These are phyloP conservation scores for Suhomyces panamericanus DNA, from an alignment of 1,139 yeast species.

Conservation along the genomic window DNA sequence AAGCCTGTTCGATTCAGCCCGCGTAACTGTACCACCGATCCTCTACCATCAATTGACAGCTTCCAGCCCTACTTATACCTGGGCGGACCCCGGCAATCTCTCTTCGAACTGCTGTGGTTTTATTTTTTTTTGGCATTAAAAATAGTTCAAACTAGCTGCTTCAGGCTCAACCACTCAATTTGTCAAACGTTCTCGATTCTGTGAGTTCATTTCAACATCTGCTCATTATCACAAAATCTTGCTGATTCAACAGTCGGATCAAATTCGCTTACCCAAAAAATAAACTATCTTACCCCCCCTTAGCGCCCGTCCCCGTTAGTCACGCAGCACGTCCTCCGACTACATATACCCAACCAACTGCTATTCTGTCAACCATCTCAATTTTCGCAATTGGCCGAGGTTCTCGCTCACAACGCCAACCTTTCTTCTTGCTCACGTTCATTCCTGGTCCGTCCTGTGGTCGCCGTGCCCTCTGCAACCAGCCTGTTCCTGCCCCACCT, in stretches of 20 bases:
- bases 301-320: not conserved
- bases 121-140: slow-evolving; percentile 3
- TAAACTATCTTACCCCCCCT: slow-evolving; percentile 3
- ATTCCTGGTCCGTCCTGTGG: not conserved
- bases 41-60: not conserved
- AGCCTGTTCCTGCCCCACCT: too few species aligned
- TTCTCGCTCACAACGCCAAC: slow-evolving; percentile 3
- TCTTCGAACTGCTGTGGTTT: not conserved
- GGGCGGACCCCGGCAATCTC: not conserved
- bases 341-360: slow-evolving; percentile 5
- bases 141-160: slow-evolving; percentile 5
- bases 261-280: slow-evolving; percentile 4
- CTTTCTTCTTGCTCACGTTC: not conserved
- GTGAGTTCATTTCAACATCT: slow-evolving; percentile 3
- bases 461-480: too few species aligned
- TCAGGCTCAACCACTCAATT: slow-evolving; percentile 3
- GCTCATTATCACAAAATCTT: slow-evolving; percentile 5
- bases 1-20: not conserved
- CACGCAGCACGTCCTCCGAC: slow-evolving; percentile 3
- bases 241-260: slow-evolving; percentile 5
- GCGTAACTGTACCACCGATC: not conserved
- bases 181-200: slow-evolving; percentile 3
- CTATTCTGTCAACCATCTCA: slow-evolving; percentile 1
- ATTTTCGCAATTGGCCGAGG: slow-evolving; percentile 1
- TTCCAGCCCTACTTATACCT: not conserved